Evolutionary conservation across 495 filamentous ascomycete species (phyloP).

Genomic region (Neurospora sp.): DNA sequence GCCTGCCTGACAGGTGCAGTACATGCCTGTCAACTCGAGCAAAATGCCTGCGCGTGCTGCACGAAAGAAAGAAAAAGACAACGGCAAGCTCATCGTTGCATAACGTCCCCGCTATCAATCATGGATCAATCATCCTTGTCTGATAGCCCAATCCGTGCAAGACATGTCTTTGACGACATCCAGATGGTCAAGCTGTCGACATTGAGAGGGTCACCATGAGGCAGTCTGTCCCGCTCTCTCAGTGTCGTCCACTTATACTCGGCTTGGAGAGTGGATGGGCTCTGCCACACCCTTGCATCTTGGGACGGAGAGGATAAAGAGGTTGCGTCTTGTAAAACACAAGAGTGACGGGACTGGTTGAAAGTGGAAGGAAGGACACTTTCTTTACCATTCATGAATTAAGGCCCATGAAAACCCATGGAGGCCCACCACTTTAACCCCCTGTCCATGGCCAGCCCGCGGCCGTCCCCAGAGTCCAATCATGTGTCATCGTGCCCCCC

Average conservation of each 20-base stretch:
- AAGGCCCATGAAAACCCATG: neutral
- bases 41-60: neutral
- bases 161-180: conserved; percentile 23
- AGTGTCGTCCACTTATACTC: conserved; percentile 10
- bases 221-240: neutral
- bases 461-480: conserved; percentile 15
- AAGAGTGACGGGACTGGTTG: neutral
- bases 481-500: conserved; percentile 11
- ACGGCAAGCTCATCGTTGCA: neutral
- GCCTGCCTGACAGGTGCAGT: neutral
- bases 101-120: neutral
- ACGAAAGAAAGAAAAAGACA: neutral
- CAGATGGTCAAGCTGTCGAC: too few species aligned
- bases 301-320: neutral
- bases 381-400: neutral
- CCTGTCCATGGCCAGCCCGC: conserved; percentile 20
- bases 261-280: neutral
- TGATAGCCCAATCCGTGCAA: neutral
- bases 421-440: conserved; percentile 12
- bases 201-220: neutral
- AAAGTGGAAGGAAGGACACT: neutral
- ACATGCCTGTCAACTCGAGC: neutral
- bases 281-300: conserved; percentile 14
- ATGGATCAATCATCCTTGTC: neutral
- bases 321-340: neutral